Evolutionary conservation across 2,329 filamentous ascomycete genomes (phyloP).

Genomic region (Trichophyton mentagrophytes): DNA sequence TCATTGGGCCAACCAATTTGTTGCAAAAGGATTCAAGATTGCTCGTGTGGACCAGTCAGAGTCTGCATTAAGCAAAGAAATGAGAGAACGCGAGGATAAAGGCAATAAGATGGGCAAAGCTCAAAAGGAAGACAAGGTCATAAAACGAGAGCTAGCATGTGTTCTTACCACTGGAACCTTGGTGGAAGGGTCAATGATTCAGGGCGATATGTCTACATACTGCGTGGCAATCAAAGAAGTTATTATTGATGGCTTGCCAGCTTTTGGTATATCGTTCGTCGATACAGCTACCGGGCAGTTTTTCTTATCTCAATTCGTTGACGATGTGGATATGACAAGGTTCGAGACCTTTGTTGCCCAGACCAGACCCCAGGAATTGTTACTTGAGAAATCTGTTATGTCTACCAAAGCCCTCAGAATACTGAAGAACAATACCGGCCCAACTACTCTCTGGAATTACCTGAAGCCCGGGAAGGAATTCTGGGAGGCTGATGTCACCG

Average conservation of each 20-base stretch:
- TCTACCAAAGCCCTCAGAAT: constrained; percentile 86
- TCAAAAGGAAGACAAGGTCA: constrained; percentile 80
- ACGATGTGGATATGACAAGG: constrained; percentile 86
- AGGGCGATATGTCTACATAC: constrained; percentile 94
- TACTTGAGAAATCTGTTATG: constrained; percentile 75
- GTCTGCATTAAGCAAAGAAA: constrained; percentile 89
- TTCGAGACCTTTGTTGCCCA: constrained; percentile 97
- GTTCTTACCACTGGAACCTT: constrained; percentile 86
- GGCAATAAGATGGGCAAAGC: constrained; percentile 37
- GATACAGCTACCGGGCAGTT: constrained; percentile 95
- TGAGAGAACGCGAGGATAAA: constrained; percentile 71
- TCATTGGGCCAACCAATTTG: constrained; percentile 95
- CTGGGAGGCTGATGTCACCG: constrained; percentile 70
- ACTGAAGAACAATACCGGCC: constrained; percentile 86
- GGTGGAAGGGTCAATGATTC: constrained; percentile 91
- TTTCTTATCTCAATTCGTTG: constrained; percentile 78
- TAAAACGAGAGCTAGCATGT: constrained; percentile 76
- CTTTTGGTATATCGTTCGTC: constrained; percentile 85
- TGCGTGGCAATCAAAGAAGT: constrained; percentile 88
- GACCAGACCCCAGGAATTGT: constrained; percentile 71
- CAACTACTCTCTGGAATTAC: constrained; percentile 90
- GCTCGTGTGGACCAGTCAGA: constrained; percentile 94
- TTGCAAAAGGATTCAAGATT: constrained; percentile 95
- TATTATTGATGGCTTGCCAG: constrained; percentile 56
- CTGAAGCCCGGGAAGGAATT: constrained; percentile 81